Evolutionary conservation across 1,139 yeast species (phyloP), one percentile per base, ranked within the genome.

Genomic region (Oligophagozyma castellii): DNA sequence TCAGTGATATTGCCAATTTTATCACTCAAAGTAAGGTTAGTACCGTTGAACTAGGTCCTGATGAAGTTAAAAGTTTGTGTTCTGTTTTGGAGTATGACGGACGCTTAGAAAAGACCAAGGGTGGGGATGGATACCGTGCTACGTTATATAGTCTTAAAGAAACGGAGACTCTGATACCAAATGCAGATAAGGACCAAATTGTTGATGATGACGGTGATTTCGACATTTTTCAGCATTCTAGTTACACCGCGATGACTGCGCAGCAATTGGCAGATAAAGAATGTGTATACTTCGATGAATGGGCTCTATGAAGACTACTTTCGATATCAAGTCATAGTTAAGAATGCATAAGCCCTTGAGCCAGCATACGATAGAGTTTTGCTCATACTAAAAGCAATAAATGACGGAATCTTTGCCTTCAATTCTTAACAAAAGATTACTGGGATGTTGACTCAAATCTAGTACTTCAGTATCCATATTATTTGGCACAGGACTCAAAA

Each of bases 1-100:
- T 83, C 18, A 72, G 71, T 29, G 73, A 75, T 30, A 79, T 89
- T 23, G 69, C 75, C 55, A 73, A 71, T 19, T 89, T 83, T 52
- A 81, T 92, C 22, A 61, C 66, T n/a, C 59, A 65, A 16, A 70
- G 80, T 29, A 77, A 80, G 31, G 76, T 89, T 35, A 78, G 95
- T 18, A 72, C 78, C 28, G 86, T 84, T 15, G 94, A 84, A 32
- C 64, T 89, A 40, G 73, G 73, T 3, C 60, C 70, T 19, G 64
- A 70, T 24, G 94, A 89, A 49, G 73, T 92, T 32, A 64, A 86
- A 33, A 64, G 92, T 0, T 61, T 89, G 15, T 84, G 96, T 53
- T 93, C 84, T 40, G 95, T 89, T 12, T 60, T 89, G 27, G 73
- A 79, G 2, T 83, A 65, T 53, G 98, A 89, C 44, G 95, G 83